Evolutionary conservation across 2,329 filamentous ascomycete species (phyloP), one percentile per base, ranked within the genome.

Genomic region (Pseudogymnoascus sp.): DNA sequence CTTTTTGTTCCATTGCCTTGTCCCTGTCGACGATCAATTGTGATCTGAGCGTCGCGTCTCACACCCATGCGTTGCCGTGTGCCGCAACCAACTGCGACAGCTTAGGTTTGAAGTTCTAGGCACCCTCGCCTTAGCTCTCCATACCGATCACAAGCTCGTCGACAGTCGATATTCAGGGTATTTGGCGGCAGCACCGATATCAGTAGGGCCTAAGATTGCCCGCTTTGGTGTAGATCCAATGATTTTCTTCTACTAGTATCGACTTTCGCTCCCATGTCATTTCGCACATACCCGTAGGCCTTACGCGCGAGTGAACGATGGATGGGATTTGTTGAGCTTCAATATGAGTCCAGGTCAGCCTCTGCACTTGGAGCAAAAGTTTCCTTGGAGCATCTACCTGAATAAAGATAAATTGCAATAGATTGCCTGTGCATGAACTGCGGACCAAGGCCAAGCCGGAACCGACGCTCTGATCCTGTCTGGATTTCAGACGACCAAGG

Each of bases 401-500:
- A 34, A 57, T 57, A 57, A 57, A 57, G 25, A 34, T 57, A 57
- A 34, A 57, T 19, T 57, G 28, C 48, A 57, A 54, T 57, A 57
- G 16, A 57, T 57, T 57, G 28, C 48, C 31, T 57, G 48, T 57
- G 48, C 48, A 57, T 57, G 48, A 57, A 57, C 48, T 57, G 48
- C 48, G 48, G 48, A 57, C 48, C n/a, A 57, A 34, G 48, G 48
- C 48, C 48, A 57, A 57, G 48, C 25, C 48, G 25, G 25, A 34
- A n/a, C 4, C 51, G 16, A 57, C 51, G 28, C 51, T 34, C 51
- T 57, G 51, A 57, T 57, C 51, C 28, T 57, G 51, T 57, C 48
- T 57, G 10, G 51, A 57, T 34, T 57, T 57, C 51, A 57, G 51
- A 57, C 51, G 51, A 57, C 51, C 51, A 34, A 21, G 51, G 45